phyloP scores from a whole-genome alignment of 345 rosid species.

The Citrus cavaleriei region DNA sequence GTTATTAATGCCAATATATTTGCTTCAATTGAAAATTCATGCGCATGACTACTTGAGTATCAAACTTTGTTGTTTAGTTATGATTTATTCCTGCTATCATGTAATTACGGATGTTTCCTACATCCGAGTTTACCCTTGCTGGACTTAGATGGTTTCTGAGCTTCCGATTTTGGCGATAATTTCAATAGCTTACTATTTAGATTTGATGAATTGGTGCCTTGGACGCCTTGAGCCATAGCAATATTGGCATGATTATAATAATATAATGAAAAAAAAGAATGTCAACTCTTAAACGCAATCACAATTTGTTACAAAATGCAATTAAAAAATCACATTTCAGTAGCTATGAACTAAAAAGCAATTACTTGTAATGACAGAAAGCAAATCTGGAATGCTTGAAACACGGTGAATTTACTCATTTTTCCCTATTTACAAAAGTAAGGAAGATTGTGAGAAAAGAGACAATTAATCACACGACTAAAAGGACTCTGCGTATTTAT shows the following conservation, averaged over 20 bases:
- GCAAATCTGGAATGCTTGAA: conserved; percentile 6
- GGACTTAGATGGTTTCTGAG: neutral
- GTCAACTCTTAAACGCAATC: neutral
- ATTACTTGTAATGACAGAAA: conserved; percentile 12
- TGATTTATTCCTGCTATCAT: neutral
- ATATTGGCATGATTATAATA: neutral
- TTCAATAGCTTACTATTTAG: neutral
- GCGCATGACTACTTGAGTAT: neutral
- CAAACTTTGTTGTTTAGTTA: neutral
- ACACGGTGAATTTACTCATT: conserved; percentile 5
- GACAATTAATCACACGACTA: neutral
- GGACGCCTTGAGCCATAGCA: neutral
- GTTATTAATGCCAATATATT: conserved; percentile 12
- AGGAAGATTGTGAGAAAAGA: conserved; percentile 11
- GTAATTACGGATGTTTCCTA: neutral
- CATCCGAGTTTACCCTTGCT: neutral
- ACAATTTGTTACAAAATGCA: neutral
- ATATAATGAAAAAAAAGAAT: neutral
- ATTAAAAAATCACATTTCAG: conserved; percentile 5
- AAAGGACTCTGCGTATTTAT: neutral
- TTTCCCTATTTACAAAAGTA: conserved; percentile 23
- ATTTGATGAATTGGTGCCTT: neutral
- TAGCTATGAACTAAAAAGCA: conserved; percentile 18
- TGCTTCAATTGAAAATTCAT: neutral
- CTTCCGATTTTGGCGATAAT: neutral